A percentile compares a stretch with the other conserved stretches of the same genome.
Conservation (phyloP, 164 flowering plant genomes). For the Annona squamosa region DNA sequence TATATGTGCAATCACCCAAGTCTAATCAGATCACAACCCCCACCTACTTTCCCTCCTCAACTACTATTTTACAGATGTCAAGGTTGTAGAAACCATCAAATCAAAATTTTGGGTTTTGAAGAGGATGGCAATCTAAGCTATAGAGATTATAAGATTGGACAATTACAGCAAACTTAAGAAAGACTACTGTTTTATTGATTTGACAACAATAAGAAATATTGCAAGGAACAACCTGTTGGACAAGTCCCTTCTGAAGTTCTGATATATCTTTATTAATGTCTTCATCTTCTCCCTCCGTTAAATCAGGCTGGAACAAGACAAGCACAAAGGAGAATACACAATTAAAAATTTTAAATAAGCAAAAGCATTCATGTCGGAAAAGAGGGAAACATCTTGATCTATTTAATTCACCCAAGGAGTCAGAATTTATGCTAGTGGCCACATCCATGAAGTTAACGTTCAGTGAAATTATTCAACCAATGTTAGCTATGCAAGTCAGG, state of each 20-base stretch:
- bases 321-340: conserved; percentile 3
- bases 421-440: too few species aligned
- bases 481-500: too few species aligned
- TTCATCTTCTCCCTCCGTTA: conserved; percentile 72
- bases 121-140: background rate
- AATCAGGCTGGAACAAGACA: conserved; percentile 54
- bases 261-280: conserved; percentile 43
- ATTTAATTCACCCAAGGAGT: too few species aligned
- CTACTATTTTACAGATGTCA: background rate
- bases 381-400: background rate
- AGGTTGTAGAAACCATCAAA: background rate
- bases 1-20: background rate
- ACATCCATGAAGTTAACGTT: too few species aligned
- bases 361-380: background rate
- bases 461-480: too few species aligned
- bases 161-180: background rate
- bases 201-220: background rate
- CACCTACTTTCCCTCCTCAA: too few species aligned
- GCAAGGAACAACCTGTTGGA: conserved; percentile 35
- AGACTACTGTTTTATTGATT: background rate
- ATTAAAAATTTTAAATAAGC: too few species aligned
- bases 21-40: too few species aligned
- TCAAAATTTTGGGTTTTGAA: background rate
- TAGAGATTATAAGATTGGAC: background rate
- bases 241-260: conserved; percentile 39